phyloP scores from a whole-genome alignment of 1,284 basidiomycete genomes.

The Boletus sp. region DNA sequence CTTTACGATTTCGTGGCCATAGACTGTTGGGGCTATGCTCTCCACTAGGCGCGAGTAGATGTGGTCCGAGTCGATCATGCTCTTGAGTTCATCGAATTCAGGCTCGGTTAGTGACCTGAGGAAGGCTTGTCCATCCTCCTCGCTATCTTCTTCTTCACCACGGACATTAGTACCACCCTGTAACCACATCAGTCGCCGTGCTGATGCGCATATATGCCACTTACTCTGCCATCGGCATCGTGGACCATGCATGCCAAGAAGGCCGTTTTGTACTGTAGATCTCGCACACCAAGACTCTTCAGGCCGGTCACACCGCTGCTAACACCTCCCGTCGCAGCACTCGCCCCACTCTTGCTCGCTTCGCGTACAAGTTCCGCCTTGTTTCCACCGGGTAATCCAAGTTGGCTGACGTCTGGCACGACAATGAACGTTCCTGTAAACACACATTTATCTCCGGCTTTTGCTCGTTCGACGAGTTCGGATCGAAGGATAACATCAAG shows the following conservation, averaged over 20 bases:
- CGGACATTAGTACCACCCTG: slow-evolving; percentile 82
- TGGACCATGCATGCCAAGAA: slow-evolving; percentile 98
- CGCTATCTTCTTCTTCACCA: slow-evolving; percentile 78
- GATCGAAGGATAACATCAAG: slow-evolving; percentile 94
- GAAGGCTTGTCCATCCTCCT: slow-evolving; percentile 77
- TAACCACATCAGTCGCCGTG: slow-evolving; percentile 5
- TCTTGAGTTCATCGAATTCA: slow-evolving; percentile 91
- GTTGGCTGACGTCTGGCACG: slow-evolving; percentile 95
- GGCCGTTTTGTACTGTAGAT: slow-evolving; percentile 97
- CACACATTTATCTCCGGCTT: slow-evolving; percentile 97
- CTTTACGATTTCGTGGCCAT: slow-evolving; percentile 98
- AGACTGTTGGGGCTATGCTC: slow-evolving; percentile 97
- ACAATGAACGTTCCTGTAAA: slow-evolving; percentile 99
- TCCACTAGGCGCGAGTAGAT: slow-evolving; percentile 93
- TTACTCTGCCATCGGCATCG: slow-evolving; percentile 80
- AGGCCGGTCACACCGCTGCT: slow-evolving; percentile 90
- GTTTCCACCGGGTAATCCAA: slow-evolving; percentile 93
- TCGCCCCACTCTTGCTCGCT: slow-evolving; percentile 61
- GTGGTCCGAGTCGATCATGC: slow-evolving; percentile 90
- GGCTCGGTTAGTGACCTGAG: slow-evolving; percentile 86
- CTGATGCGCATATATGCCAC: slow-evolving; percentile 28
- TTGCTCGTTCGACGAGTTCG: slow-evolving; percentile 95
- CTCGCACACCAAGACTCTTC: slow-evolving; percentile 91
- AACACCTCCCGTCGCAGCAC: slow-evolving; percentile 59
- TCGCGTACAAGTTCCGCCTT: slow-evolving; percentile 89